Base-by-base conservation (phyloP, 1,139 yeast species). In the Scheffersomyces illinoinensis region DNA sequence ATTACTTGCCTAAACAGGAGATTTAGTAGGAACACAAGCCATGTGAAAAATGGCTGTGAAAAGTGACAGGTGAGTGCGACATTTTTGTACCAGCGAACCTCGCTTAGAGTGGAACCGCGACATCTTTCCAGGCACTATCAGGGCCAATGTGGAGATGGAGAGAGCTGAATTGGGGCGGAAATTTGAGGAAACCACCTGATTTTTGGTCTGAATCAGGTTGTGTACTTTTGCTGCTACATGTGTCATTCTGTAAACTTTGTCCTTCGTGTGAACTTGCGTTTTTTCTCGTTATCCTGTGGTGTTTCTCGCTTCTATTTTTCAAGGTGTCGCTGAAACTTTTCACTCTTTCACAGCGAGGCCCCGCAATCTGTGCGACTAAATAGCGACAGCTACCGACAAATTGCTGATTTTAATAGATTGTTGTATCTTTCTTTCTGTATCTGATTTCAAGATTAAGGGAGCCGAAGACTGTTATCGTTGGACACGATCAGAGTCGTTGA, bases 41-140 rank as follows among this genome's bases (percentile, higher is more conserved):
- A 48, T 48, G 51, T 48, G 24, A 48, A 20, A 48, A 48, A 48
- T 48, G 51, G 51, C 51, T 20, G 51, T 48, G 51, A 48, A 48
- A 48, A 20, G 21, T 33, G 43, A 33, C 18, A 48, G 26, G 24
- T 14, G 21, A 17, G 20, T n/a, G 24, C 51, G 51, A 48, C 51
- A 48, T 48, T 48, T 48, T 48, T 33, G 5, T 26, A 26, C 12
- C 33, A 26, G 12, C 8, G 33, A 26, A 26, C 33, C 33, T 26
- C 33, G 33, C 33, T 26, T 26, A 26, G 33, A 2, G 5, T 8
- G 12, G 5, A 26, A 10, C 2, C 2, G 33, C 33, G 33, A 26
- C 33, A 26, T 26, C 6, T 26, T 26, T 26, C 3, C 33, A 26
- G 33, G 33, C 12, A 26, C 33, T 7, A 26, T 26, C 33, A 26